Percentiles rank a stretch among this genome's conserved stretches.
These are phyloP conservation scores for Zymoseptoria pseudotritici DNA, from an alignment of 2,329 filamentous ascomycete genomes.

Conservation along the genomic window DNA sequence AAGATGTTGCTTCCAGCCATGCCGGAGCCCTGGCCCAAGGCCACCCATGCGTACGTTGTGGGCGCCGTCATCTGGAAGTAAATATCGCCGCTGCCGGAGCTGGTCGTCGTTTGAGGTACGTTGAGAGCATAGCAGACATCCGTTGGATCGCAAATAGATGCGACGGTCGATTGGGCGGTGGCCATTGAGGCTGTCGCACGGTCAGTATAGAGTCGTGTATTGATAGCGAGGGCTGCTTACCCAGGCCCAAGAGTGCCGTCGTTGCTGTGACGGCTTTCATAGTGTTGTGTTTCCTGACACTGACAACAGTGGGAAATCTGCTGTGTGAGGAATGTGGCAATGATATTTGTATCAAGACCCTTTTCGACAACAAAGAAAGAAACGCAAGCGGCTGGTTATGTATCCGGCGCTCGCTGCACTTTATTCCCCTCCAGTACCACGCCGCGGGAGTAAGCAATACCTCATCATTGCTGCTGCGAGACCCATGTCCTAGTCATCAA, in stretches of 20 bases:
- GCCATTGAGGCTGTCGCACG: slow-evolving; percentile 11
- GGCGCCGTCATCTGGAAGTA: slow-evolving; percentile 53
- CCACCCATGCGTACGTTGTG: slow-evolving; percentile 47
- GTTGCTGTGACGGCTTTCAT: slow-evolving; percentile 5
- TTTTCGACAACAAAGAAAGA: background rate
- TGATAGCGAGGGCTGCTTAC: background rate
- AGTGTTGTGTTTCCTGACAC: background rate
- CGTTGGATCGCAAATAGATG: slow-evolving; percentile 14
- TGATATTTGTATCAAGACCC: background rate
- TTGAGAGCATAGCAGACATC: slow-evolving; percentile 46
- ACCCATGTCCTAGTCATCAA: background rate
- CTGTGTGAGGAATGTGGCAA: background rate
- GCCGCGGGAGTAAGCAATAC: background rate
- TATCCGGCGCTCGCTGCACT: background rate
- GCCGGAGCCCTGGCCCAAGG: slow-evolving; percentile 46
- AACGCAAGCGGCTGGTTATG: background rate
- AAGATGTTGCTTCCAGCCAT: slow-evolving; percentile 55
- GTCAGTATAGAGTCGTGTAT: background rate
- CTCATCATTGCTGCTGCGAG: background rate
- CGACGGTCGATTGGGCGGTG: slow-evolving; percentile 15
- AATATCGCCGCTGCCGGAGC: slow-evolving; percentile 47
- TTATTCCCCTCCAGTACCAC: background rate
- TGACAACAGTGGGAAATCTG: background rate
- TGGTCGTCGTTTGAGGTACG: slow-evolving; percentile 46
- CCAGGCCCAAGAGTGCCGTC: slow-evolving; percentile 6